Conservation (phyloP, 352 stramenopile species). For the Plasmopara viticola region DNA sequence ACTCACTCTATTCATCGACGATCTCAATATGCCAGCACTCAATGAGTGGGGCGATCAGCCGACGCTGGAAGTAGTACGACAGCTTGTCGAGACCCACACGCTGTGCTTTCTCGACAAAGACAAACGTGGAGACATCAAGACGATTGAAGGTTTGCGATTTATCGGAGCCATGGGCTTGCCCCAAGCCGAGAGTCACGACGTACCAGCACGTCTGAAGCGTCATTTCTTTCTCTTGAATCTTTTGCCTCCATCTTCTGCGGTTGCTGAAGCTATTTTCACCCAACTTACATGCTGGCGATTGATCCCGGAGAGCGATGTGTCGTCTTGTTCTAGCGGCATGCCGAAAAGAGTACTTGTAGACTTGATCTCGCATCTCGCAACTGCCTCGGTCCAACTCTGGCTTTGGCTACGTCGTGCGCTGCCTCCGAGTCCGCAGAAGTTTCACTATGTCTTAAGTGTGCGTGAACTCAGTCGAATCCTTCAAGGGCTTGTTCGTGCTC, state of each 20-base stretch:
- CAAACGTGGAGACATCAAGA: conserved; percentile 74
- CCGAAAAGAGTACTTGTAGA: conserved; percentile 37
- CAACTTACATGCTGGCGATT: conserved; percentile 68
- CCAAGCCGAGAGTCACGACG: conserved; percentile 68
- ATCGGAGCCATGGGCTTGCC: conserved; percentile 60
- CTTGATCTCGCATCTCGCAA: conserved; percentile 36
- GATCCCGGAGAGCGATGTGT: conserved; percentile 5
- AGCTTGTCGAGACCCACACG: conserved; percentile 59
- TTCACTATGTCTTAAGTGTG: conserved; percentile 81
- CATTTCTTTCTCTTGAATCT: conserved; percentile 89
- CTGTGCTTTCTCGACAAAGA: conserved; percentile 83
- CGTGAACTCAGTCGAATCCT: conserved; percentile 69
- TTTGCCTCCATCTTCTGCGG: conserved; percentile 55
- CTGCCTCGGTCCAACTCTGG: conserved; percentile 59
- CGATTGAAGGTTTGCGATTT: conserved; percentile 62
- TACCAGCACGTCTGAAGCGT: conserved; percentile 84
- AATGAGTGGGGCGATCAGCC: conserved; percentile 77
- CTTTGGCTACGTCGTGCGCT: conserved; percentile 57
- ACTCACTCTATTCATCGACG: conserved; percentile 77
- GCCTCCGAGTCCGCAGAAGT: conserved; percentile 72
- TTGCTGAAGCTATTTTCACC: conserved; percentile 85
- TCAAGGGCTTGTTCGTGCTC: conserved; percentile 67
- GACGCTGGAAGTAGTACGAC: conserved; percentile 64
- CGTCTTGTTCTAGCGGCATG: conserved; percentile 13
- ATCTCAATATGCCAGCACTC: conserved; percentile 57